A percentile compares a stretch with the other conserved stretches of the same genome.
Evolutionary conservation across 306 rosid species (phyloP).

Genomic region (Acacia melanoxylon): DNA sequence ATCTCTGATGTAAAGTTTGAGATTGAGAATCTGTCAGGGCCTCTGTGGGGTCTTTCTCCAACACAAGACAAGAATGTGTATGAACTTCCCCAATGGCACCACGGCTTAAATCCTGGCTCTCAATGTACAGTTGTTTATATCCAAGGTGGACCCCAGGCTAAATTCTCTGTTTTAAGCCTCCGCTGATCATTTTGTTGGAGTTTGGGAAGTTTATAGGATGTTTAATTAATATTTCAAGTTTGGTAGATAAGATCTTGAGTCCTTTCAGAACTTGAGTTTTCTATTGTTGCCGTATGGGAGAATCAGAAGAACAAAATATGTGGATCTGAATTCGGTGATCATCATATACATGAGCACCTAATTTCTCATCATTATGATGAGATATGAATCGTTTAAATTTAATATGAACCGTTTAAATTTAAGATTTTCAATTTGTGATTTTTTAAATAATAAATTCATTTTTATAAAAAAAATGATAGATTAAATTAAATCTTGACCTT

Average conservation of each 20-base stretch:
- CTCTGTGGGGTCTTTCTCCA: conserved; percentile 79
- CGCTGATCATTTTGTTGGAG: conserved; percentile 33
- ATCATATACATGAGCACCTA: too few species aligned
- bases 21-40: conserved; percentile 62
- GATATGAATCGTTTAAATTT: too few species aligned
- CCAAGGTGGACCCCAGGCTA: conserved; percentile 87
- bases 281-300: neutral
- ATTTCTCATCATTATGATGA: too few species aligned
- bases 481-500: too few species aligned
- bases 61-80: conserved; percentile 55
- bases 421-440: too few species aligned
- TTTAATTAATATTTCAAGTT: neutral
- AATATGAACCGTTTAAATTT: too few species aligned
- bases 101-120: conserved; percentile 62
- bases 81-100: conserved; percentile 68
- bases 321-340: too few species aligned
- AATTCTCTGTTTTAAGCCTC: conserved; percentile 54
- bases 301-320: neutral
- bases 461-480: too few species aligned
- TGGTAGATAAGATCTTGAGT: neutral
- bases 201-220: neutral
- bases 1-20: conserved; percentile 54
- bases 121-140: conserved; percentile 65
- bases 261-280: neutral
- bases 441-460: too few species aligned